These are phyloP conservation scores for Penicillium corylophilum DNA, from an alignment of 2,329 filamentous ascomycete species.

Conservation along the genomic window DNA sequence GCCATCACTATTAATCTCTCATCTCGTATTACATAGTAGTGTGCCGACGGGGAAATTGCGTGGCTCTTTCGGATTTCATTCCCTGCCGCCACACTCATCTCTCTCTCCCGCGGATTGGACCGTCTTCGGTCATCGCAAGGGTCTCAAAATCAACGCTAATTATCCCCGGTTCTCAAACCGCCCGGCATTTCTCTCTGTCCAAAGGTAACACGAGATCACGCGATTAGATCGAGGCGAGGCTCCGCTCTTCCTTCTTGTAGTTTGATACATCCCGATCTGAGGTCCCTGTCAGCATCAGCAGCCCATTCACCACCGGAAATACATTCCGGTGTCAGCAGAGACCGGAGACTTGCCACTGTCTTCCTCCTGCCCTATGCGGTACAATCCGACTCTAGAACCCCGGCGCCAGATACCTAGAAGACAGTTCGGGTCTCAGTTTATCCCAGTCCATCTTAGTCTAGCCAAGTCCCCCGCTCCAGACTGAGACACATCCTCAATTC, in stretches of 20 bases:
- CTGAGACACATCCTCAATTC: background rate
- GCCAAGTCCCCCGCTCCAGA: background rate
- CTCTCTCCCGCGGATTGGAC: background rate
- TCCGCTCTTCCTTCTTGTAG: background rate
- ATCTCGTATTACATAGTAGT: background rate
- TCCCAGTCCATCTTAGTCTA: background rate
- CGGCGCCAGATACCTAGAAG: background rate
- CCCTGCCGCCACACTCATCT: background rate
- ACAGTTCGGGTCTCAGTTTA: background rate
- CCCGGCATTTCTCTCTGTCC: background rate
- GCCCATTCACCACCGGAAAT: background rate
- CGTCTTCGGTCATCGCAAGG: background rate
- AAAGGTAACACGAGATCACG: background rate
- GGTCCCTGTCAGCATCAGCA: background rate
- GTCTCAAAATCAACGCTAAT: background rate
- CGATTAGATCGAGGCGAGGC: background rate
- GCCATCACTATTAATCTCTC: too few relatives aligned
- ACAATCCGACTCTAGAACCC: background rate
- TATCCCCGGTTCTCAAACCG: too few relatives aligned
- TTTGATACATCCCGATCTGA: background rate
- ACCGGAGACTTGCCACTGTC: background rate
- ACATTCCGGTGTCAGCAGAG: background rate
- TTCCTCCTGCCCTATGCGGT: background rate
- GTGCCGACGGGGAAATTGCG: background rate
- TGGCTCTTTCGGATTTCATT: background rate